A percentile compares a stretch with the other conserved stretches of the same genome.
These are phyloP conservation scores for Phytophthora capsici DNA, from an alignment of 352 stramenopile genomes.

Conservation along the genomic window DNA sequence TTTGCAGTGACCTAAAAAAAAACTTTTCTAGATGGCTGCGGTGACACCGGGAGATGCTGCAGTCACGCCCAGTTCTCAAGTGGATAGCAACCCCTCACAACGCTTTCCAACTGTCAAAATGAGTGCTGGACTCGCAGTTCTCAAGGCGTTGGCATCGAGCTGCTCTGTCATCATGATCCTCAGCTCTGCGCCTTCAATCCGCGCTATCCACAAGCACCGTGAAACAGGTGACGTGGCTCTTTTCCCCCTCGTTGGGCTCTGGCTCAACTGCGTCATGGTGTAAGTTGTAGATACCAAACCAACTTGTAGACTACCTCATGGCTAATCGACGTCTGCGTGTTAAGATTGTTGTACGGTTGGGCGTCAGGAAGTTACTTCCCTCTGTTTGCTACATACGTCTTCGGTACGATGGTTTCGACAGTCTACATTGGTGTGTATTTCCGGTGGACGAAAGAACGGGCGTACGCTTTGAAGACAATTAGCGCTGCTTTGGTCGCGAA, in stretches of 20 bases:
- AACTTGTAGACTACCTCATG: neutral
- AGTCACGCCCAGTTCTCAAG: slow-evolving; percentile 13
- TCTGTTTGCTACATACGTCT: slow-evolving; percentile 40
- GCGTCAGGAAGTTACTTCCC: slow-evolving; percentile 36
- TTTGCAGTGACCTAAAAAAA: slow-evolving; percentile 6
- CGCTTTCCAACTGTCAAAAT: slow-evolving; percentile 12
- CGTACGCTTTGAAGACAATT: slow-evolving; percentile 24
- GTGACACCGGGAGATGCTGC: neutral
- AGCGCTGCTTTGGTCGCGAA: slow-evolving; percentile 12
- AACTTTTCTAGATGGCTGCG: neutral
- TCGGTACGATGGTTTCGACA: slow-evolving; percentile 30
- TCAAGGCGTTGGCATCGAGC: slow-evolving; percentile 41
- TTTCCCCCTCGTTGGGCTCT: slow-evolving; percentile 41
- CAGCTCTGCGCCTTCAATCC: slow-evolving; percentile 33
- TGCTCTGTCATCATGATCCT: slow-evolving; percentile 49
- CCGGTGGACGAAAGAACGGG: slow-evolving; percentile 17
- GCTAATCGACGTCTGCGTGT: neutral
- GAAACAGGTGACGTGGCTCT: slow-evolving; percentile 34
- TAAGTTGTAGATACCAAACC: slow-evolving; percentile 6
- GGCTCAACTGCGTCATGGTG: slow-evolving; percentile 42
- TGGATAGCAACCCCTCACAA: neutral
- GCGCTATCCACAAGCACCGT: slow-evolving; percentile 37
- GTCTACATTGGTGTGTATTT: slow-evolving; percentile 33
- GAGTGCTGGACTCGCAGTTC: slow-evolving; percentile 24
- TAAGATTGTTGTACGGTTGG: slow-evolving; percentile 40